Percentiles rank a stretch among this genome's conserved stretches.
Conservation (phyloP, 2,329 filamentous ascomycete species). For the Apiospora kogelbergensis region DNA sequence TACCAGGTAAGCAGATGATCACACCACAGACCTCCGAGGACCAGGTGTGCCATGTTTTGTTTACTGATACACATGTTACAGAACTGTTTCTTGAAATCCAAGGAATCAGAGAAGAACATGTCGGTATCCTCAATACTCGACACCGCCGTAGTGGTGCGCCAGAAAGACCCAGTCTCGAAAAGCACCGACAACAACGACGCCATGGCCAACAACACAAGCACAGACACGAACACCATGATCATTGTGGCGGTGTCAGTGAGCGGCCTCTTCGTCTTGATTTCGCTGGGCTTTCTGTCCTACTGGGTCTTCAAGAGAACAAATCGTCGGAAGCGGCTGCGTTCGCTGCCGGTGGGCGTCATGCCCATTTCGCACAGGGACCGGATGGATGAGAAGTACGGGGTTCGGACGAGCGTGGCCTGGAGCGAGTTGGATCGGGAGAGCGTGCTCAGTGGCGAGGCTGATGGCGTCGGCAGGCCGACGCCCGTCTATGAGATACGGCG, state of each 20-base stretch:
- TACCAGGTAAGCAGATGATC: background rate
- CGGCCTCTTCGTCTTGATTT: background rate
- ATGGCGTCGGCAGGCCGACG: background rate
- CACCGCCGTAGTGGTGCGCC: background rate
- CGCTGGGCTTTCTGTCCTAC: background rate
- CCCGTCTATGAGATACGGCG: background rate
- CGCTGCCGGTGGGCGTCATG: background rate
- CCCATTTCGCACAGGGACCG: background rate
- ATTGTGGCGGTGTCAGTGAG: background rate
- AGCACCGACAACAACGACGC: background rate
- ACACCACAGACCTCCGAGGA: background rate
- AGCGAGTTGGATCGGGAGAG: background rate
- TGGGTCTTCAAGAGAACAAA: background rate
- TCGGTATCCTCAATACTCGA: background rate
- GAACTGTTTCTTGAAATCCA: background rate
- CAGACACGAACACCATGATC: background rate
- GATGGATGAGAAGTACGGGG: background rate
- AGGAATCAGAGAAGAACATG: background rate
- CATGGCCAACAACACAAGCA: background rate
- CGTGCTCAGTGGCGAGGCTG: background rate
- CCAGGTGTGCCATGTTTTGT: background rate
- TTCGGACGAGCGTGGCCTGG: background rate
- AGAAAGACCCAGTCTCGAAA: background rate
- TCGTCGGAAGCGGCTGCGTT: background rate
- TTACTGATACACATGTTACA: background rate